These are phyloP conservation scores for Elaeagnus macrophylla DNA, from an alignment of 306 rosid species.

Conservation along the genomic window DNA sequence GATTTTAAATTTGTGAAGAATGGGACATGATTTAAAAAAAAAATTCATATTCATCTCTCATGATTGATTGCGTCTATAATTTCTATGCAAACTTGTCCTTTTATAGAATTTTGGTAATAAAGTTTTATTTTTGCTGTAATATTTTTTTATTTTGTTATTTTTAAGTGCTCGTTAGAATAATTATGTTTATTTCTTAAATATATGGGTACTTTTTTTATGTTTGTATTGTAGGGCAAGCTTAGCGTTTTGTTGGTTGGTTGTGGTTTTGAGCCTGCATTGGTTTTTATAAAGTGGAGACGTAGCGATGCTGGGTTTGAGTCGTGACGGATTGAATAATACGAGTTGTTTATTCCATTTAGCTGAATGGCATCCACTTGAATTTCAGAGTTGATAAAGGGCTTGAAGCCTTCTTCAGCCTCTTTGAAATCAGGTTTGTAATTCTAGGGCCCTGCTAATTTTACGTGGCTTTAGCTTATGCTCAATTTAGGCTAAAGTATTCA, in stretches of 20 bases:
- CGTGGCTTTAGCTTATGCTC: conserved; percentile 1
- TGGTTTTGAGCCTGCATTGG: conserved; percentile 44
- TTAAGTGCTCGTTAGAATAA: not conserved
- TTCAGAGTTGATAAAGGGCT: conserved; percentile 42
- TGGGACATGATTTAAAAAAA: conserved; percentile 1
- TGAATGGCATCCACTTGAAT: conserved; percentile 92
- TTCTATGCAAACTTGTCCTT: conserved; percentile 21
- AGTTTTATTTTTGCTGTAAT: conserved; percentile 5
- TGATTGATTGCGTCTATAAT: conserved; percentile 29
- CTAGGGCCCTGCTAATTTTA: not conserved
- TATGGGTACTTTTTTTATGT: conserved; percentile 4
- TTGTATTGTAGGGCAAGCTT: conserved; percentile 43
- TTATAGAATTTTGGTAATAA: conserved; percentile 6
- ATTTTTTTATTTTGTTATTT: conserved; percentile 14
- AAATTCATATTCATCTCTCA: conserved; percentile 16
- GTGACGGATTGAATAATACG: conserved; percentile 32
- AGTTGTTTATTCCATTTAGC: conserved; percentile 64
- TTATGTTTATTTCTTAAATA: not conserved
- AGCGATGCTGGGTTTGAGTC: conserved; percentile 64
- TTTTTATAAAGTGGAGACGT: conserved; percentile 53
- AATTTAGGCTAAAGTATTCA: not conserved
- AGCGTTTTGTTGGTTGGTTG: conserved; percentile 50
- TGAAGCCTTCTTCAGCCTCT: conserved; percentile 32
- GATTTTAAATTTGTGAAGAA: not conserved
- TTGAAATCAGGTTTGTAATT: conserved; percentile 41